These are phyloP conservation scores for Endothia cerciana DNA, from an alignment of 2,329 filamentous ascomycete genomes.

Conservation along the genomic window DNA sequence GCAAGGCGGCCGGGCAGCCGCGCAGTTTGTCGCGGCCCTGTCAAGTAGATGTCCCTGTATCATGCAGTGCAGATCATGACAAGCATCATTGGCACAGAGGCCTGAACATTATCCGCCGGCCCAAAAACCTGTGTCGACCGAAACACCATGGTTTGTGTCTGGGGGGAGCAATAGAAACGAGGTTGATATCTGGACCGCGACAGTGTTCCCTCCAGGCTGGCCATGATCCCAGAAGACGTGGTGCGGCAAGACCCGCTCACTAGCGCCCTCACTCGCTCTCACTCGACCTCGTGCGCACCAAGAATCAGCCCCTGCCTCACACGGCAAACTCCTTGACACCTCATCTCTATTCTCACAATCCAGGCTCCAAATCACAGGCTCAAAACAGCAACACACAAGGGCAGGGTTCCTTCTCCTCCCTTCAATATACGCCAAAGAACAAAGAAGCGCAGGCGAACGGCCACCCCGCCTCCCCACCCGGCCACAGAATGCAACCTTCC, in stretches of 20 bases:
- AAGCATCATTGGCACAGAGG: neutral
- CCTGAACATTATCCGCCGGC: no score
- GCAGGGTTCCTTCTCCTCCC: neutral
- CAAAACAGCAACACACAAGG: neutral
- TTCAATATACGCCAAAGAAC: neutral
- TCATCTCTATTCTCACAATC: neutral
- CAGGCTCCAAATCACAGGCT: neutral
- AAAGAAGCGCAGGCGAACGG: neutral
- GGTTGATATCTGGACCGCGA: neutral
- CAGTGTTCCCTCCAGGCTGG: no score
- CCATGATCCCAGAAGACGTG: neutral
- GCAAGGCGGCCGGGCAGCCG: neutral
- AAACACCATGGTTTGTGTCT: neutral
- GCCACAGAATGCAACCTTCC: slow-evolving; percentile 15
- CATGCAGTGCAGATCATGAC: neutral
- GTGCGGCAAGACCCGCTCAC: neutral
- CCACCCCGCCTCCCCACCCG: slow-evolving; percentile 2
- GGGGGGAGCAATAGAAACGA: neutral
- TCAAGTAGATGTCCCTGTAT: neutral
- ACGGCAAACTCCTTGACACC: neutral
- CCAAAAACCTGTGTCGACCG: neutral
- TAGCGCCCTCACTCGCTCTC: neutral
- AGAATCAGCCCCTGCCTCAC: neutral
- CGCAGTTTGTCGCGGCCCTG: neutral
- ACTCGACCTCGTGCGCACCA: neutral